Conservation (phyloP, 2,329 filamentous ascomycete genomes). For the Cladosporium sp. region DNA sequence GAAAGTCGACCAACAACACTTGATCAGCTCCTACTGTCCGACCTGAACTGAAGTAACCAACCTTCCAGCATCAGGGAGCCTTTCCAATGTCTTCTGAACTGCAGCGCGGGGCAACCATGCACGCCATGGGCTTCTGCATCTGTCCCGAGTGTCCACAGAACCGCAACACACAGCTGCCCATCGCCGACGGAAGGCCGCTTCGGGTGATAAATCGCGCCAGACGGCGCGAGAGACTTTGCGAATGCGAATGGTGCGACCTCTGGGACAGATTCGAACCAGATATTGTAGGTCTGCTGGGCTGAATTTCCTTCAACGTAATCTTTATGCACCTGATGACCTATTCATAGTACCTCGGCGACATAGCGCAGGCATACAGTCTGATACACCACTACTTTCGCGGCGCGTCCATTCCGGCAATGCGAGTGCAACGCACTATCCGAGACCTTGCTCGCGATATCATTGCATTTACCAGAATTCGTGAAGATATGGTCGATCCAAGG, state of each 20-base stretch:
- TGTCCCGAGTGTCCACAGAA: background rate
- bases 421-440: background rate
- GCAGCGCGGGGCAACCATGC: background rate
- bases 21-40: too few species aligned
- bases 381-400: background rate
- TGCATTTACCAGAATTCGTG: background rate
- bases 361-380: background rate
- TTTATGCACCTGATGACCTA: background rate
- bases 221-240: background rate
- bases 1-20: too few species aligned
- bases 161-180: background rate
- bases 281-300: background rate
- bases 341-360: background rate
- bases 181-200: background rate
- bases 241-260: background rate
- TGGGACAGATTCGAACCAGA: background rate
- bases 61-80: too few species aligned
- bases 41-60: too few species aligned
- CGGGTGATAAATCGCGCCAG: background rate
- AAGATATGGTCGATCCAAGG: background rate
- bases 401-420: background rate
- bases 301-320: too few species aligned
- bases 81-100: background rate
- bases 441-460: background rate
- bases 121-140: background rate